Conservation (phyloP, 768 basidiomycete species). For the Boletus insuetus region DNA sequence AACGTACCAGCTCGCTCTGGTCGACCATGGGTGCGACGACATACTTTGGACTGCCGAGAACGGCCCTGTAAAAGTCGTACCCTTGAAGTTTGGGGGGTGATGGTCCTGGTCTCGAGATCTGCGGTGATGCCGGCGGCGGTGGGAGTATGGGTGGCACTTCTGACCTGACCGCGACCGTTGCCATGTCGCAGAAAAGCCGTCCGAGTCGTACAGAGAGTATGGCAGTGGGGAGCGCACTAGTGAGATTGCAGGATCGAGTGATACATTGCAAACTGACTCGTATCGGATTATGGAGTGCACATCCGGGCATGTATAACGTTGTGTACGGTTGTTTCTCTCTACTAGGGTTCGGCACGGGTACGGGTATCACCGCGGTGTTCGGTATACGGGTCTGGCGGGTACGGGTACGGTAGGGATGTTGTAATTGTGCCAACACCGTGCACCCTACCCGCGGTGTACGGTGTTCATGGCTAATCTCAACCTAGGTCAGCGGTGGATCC, state of each 20-base stretch:
- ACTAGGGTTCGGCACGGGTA: too few species aligned
- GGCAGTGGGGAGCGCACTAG: neutral
- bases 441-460: too few species aligned
- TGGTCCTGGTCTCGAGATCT: neutral
- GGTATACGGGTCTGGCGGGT: too few species aligned
- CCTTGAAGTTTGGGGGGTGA: conserved; percentile 52
- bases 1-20: conserved; percentile 88
- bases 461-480: too few species aligned
- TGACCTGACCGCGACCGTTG: neutral
- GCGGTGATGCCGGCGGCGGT: neutral
- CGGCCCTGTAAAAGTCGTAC: conserved; percentile 78
- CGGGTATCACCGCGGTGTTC: too few species aligned
- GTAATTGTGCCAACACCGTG: too few species aligned
- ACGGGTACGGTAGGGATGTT: too few species aligned
- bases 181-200: conserved; percentile 7
- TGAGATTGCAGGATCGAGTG: neutral
- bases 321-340: too few species aligned
- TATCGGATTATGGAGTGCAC: neutral
- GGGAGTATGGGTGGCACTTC: neutral
- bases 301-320: too few species aligned
- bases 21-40: conserved; percentile 99
- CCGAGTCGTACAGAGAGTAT: neutral
- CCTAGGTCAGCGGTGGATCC: too few species aligned
- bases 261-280: conserved; percentile 7
- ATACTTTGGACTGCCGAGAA: conserved; percentile 82